phyloP scores from a whole-genome alignment of 306 rosid species.

The Begonia peltatifolia region DNA sequence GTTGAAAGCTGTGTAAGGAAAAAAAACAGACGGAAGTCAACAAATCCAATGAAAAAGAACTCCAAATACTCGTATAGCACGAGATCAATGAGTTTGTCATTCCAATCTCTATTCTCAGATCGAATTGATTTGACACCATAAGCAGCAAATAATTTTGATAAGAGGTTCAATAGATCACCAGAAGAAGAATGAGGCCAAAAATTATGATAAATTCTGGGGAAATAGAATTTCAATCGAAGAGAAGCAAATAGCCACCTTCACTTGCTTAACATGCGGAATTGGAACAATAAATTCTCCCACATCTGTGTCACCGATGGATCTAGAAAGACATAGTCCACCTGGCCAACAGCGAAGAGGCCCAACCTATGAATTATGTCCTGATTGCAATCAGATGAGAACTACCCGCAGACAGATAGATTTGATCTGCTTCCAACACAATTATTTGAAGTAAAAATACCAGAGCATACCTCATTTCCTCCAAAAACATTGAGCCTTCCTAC shows the following conservation, averaged over 20 bases:
- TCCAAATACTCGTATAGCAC: slow-evolving; percentile 2
- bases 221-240: no score
- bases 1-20: slow-evolving; percentile 52
- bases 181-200: no score
- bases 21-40: no score
- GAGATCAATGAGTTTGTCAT: not conserved
- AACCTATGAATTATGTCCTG: slow-evolving; percentile 31
- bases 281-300: slow-evolving; percentile 99
- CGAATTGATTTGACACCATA: no score
- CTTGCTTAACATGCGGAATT: slow-evolving; percentile 98
- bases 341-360: slow-evolving; percentile 99
- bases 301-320: slow-evolving; percentile 96
- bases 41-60: no score
- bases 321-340: slow-evolving; percentile 95
- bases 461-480: slow-evolving; percentile 83
- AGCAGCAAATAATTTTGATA: no score
- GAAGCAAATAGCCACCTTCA: slow-evolving; percentile 37
- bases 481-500: slow-evolving; percentile 93
- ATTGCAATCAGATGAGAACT: not conserved
- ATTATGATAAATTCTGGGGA: no score
- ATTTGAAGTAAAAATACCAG: not conserved
- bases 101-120: no score
- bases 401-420: not conserved
- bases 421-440: not conserved
- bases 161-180: no score